Evolutionary conservation across 768 basidiomycete species (phyloP).

Genomic region (Suillus spraguei): DNA sequence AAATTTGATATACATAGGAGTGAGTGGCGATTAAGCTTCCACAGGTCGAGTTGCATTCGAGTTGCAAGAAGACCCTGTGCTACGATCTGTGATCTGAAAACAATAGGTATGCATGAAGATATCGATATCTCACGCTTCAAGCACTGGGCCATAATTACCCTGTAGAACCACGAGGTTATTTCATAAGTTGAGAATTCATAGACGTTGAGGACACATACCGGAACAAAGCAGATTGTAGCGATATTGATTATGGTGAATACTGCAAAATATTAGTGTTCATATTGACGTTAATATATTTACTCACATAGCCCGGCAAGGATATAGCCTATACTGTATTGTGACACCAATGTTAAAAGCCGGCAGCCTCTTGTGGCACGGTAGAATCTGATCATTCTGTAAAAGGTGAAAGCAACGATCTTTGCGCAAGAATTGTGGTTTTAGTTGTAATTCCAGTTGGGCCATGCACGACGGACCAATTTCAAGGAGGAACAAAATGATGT

Average conservation of each 20-base stretch:
- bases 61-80: not conserved
- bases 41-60: conserved; percentile 3
- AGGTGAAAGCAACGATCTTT: not conserved
- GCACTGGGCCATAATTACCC: not conserved
- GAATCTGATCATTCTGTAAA: conserved; percentile 1
- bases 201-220: not conserved
- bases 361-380: conserved; percentile 1
- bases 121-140: too few relatives aligned
- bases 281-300: not conserved
- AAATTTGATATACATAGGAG: not conserved
- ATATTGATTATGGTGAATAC: not conserved
- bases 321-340: conserved; percentile 1
- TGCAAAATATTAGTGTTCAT: not conserved
- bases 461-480: not conserved
- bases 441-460: not conserved
- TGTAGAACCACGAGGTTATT: not conserved
- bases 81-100: not conserved
- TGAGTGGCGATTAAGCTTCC: not conserved
- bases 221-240: not conserved
- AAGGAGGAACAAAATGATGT: not conserved
- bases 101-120: not conserved
- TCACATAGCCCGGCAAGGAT: conserved; percentile 1
- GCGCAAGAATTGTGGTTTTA: not conserved
- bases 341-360: not conserved
- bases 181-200: too few relatives aligned